Conservation (phyloP, 2,329 filamentous ascomycete species). For the Trichoderma semiorbis region DNA sequence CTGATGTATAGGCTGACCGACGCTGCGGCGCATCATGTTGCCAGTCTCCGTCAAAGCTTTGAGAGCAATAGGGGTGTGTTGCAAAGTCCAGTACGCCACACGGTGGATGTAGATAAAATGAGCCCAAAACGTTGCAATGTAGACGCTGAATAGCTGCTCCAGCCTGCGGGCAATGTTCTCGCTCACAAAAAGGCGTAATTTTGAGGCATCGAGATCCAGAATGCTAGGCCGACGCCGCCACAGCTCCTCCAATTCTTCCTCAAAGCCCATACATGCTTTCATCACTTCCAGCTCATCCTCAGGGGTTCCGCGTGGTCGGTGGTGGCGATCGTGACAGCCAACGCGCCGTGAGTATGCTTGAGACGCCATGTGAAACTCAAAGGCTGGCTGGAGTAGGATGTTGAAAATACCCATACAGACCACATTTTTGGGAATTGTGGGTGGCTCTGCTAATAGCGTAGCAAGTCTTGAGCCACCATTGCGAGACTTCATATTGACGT, state of each 20-base stretch:
- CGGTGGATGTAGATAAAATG: constrained; percentile 2
- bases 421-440: not conserved
- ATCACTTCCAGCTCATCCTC: not conserved
- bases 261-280: constrained; percentile 1
- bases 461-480: not conserved
- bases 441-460: not conserved
- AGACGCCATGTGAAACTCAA: not conserved
- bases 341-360: not conserved
- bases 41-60: not conserved
- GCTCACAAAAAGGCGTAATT: not conserved
- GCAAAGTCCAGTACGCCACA: not conserved
- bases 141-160: not conserved
- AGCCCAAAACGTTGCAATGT: not conserved
- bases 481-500: not conserved
- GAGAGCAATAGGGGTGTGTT: not conserved
- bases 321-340: constrained; percentile 2
- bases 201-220: not conserved
- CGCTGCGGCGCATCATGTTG: not conserved
- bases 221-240: not conserved
- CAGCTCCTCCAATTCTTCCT: not conserved
- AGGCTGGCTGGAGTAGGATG: not conserved
- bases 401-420: not conserved
- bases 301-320: not conserved
- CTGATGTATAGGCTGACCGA: not conserved
- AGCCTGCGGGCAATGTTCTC: not conserved